phyloP scores from a whole-genome alignment of 1,284 basidiomycete species.

The Taiwanofungus camphoratus region DNA sequence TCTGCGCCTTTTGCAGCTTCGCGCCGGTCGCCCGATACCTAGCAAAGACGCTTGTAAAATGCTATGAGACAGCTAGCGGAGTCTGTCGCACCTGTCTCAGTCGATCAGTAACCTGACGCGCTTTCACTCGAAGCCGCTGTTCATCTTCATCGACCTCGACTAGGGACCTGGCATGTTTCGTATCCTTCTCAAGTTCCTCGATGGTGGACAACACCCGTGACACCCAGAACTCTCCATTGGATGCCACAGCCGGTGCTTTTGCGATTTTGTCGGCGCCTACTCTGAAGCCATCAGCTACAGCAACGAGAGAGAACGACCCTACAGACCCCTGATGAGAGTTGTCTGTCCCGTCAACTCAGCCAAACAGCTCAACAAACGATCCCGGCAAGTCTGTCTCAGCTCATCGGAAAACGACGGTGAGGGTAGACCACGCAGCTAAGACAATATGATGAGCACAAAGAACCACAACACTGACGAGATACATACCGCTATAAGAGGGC shows the following conservation, averaged over 20 bases:
- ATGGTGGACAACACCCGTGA: constrained; percentile 63
- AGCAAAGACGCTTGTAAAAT: too few relatives aligned
- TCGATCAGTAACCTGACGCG: constrained; percentile 39
- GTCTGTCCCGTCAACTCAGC: constrained; percentile 68
- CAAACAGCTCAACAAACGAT: constrained; percentile 69
- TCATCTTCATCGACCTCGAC: constrained; percentile 57
- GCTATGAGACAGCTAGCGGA: too few relatives aligned
- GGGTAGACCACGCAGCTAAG: constrained; percentile 56
- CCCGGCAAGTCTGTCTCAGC: constrained; percentile 60
- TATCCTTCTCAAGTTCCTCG: constrained; percentile 56
- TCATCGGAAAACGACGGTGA: constrained; percentile 72
- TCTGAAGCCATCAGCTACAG: constrained; percentile 2
- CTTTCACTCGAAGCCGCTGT: constrained; percentile 39
- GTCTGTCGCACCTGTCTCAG: constrained; percentile 49
- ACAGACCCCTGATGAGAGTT: constrained; percentile 37
- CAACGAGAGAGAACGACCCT: not conserved
- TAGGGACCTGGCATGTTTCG: constrained; percentile 61
- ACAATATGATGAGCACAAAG: constrained; percentile 4
- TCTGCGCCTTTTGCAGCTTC: constrained; percentile 62
- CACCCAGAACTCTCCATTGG: constrained; percentile 79
- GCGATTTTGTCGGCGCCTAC: constrained; percentile 41
- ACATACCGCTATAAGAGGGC: constrained; percentile 55
- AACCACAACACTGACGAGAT: constrained; percentile 1
- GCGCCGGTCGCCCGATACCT: constrained; percentile 43
- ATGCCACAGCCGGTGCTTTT: constrained; percentile 57